Evolutionary conservation across 169 alveolate species (phyloP).

Genomic region (Plasmodium blacklocki): DNA sequence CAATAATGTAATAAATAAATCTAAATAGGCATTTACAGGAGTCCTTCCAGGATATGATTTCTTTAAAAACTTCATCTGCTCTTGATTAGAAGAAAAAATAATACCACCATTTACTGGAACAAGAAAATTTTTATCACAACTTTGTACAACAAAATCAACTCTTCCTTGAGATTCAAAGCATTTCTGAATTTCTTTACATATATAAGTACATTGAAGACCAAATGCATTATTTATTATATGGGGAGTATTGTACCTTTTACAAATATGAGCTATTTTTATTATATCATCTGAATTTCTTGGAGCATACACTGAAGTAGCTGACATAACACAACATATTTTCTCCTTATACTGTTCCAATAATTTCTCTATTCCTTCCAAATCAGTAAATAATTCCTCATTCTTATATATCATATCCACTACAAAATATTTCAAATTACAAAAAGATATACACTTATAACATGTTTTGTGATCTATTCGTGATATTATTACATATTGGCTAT

Average conservation of each 20-base stretch:
- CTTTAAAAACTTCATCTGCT: slow-evolving; percentile 33
- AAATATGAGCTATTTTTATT: slow-evolving; percentile 52
- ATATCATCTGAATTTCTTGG: slow-evolving; percentile 73
- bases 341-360: slow-evolving; percentile 30
- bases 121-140: slow-evolving; percentile 76
- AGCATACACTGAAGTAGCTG: slow-evolving; percentile 72
- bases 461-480: slow-evolving; percentile 75
- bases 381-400: slow-evolving; percentile 60
- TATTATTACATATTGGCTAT: slow-evolving; percentile 59
- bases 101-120: slow-evolving; percentile 71
- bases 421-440: slow-evolving; percentile 49
- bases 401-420: slow-evolving; percentile 60
- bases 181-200: slow-evolving; percentile 67
- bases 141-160: slow-evolving; percentile 65
- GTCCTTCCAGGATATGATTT: slow-evolving; percentile 74
- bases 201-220: slow-evolving; percentile 66
- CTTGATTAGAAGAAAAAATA: slow-evolving; percentile 31
- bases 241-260: slow-evolving; percentile 46
- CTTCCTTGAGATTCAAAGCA: slow-evolving; percentile 56
- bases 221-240: slow-evolving; percentile 68
- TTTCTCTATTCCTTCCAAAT: slow-evolving; percentile 29
- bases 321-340: slow-evolving; percentile 66
- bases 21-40: slow-evolving; percentile 72
- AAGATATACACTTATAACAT: slow-evolving; percentile 57
- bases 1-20: slow-evolving; percentile 59